phyloP scores from a whole-genome alignment of 441 rosid species.

The Biscutella auriculata region DNA sequence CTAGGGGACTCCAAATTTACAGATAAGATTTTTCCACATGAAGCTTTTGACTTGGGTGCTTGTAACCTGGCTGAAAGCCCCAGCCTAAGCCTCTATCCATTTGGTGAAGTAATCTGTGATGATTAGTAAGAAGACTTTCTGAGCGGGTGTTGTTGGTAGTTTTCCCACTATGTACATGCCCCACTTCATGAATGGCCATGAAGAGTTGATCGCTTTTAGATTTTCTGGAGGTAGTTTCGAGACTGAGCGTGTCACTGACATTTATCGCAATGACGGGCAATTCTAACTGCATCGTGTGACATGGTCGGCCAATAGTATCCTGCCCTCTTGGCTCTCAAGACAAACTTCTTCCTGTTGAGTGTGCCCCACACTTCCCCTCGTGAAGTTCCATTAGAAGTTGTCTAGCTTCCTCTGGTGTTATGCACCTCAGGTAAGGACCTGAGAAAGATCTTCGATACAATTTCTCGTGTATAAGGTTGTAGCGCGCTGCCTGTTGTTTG shows the following conservation, averaged over 20 bases:
- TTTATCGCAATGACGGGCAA: neutral
- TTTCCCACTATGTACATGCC: neutral
- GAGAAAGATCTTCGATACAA: no score
- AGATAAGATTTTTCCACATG: neutral
- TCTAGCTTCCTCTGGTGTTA: no score
- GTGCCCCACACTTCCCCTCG: neutral
- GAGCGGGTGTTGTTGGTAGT: neutral
- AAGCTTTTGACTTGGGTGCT: neutral
- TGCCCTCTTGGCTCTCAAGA: neutral
- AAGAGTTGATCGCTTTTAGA: neutral
- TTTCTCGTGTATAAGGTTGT: no score
- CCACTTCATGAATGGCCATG: neutral
- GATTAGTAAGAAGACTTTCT: neutral
- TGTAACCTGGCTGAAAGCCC: neutral
- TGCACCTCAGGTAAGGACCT: no score
- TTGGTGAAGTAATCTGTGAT: neutral
- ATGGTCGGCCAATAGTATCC: neutral
- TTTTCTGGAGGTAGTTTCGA: neutral
- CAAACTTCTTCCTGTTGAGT: neutral
- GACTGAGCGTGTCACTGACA: neutral
- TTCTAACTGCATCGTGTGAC: neutral
- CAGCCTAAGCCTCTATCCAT: neutral
- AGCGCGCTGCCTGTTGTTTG: no score
- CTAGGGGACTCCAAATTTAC: neutral
- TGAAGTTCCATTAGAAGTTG: no score